Base-by-base conservation (phyloP, 2,329 filamentous ascomycete species). In the Nothopassalora personata region DNA sequence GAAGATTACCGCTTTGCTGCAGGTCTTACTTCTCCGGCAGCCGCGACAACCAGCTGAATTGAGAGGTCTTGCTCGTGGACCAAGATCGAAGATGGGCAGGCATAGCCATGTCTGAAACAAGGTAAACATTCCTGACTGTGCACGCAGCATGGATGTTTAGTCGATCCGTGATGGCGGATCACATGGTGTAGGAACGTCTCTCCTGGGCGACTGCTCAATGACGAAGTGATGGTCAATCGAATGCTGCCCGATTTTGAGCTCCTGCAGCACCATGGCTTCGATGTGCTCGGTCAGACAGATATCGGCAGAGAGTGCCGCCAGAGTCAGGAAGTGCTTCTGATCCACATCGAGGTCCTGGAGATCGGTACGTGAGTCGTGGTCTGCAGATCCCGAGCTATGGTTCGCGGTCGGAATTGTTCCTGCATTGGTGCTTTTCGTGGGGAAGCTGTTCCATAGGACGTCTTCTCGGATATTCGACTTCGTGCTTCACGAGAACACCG, bases 251-350 rank as follows among this genome's bases (percentile, higher is more conserved):
- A 51, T 10, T 27, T 28, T 15, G 30, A 19, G 30, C 13, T 43
- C 39, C 13, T 43, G 39, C 39, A 43, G 39, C 39, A 9, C 18
- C 39, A 15, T 18, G 5, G 31, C 28, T 13, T 19, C 49, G 49
- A 51, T 51, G 49, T 51, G 49, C n/a, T 19, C 49, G 49, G 49
- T 51, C 49, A 34, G 49, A 51, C 49, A 34, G 49, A 34, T 51
- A 11, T 28, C 49, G 49, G n/a, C 30, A 34, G 30, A 51, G 49
- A 10, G 28, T 19, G 27, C 49, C n/a, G 27, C 27, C 27, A 34
- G 15, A 51, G 49, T 51, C 49, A 51, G 10, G n/a, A 18, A 6
- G 28, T 27, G 47, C 47, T 50, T 50, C 47, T 50, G 47, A 34
- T 51, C 39, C 49, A 18, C 23, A 51, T 51, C 49, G 49, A 51